Percentiles rank a stretch among this genome's conserved stretches.
phyloP scores from a whole-genome alignment of 257 asterid genomes.

The Eustoma russellianum region DNA sequence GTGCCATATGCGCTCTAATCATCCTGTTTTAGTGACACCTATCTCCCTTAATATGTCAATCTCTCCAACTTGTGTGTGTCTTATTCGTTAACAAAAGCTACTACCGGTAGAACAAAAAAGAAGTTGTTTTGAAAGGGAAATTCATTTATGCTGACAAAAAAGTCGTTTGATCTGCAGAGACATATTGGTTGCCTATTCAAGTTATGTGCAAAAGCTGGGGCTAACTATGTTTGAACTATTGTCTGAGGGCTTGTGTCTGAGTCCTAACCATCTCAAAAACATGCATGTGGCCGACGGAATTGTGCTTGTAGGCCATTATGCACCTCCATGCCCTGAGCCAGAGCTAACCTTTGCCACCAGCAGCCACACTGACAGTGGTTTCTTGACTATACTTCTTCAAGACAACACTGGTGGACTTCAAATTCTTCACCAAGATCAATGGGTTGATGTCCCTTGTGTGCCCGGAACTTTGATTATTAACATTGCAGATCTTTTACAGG shows the following conservation, averaged over 20 bases:
- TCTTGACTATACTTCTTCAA: conserved; percentile 33
- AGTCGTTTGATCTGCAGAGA: conserved; percentile 13
- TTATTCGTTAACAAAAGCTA: too few species aligned
- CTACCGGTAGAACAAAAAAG: too few species aligned
- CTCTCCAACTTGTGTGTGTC: too few species aligned
- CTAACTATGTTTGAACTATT: conserved; percentile 16
- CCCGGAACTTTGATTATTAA: conserved; percentile 26
- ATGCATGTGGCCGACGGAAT: conserved; percentile 26
- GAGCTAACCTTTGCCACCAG: conserved; percentile 27
- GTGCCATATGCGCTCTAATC: too few species aligned
- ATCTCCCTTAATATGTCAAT: too few species aligned
- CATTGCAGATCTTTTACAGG: conserved; percentile 43
- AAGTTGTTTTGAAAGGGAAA: too few species aligned
- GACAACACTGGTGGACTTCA: conserved; percentile 41
- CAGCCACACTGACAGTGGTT: conserved; percentile 30
- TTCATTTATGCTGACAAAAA: background rate
- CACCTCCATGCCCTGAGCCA: conserved; percentile 46
- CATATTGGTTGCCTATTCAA: conserved; percentile 18
- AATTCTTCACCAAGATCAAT: conserved; percentile 25
- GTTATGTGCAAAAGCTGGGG: conserved; percentile 22
- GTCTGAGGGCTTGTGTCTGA: conserved; percentile 33
- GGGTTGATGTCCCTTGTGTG: conserved; percentile 37
- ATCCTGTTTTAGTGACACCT: too few species aligned
- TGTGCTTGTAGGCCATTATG: conserved; percentile 18
- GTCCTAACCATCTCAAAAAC: conserved; percentile 7